These are phyloP conservation scores for Orbilia blumenaviensis DNA, from an alignment of 2,329 filamentous ascomycete species.

Conservation along the genomic window DNA sequence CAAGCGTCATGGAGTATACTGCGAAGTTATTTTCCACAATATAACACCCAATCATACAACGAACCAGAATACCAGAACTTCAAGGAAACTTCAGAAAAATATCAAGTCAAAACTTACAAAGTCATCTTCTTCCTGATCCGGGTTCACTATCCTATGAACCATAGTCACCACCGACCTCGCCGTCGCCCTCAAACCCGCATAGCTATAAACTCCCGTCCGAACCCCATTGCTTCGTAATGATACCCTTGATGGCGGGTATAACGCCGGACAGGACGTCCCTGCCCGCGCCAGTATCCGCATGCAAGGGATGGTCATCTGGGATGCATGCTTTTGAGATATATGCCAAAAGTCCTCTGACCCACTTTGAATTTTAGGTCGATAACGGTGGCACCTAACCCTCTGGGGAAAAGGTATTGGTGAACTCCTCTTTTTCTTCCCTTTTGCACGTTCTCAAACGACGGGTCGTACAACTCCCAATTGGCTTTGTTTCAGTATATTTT, in stretches of 20 bases:
- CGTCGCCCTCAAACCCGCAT: neutral
- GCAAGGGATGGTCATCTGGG: slow-evolving; percentile 23
- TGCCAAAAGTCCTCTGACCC: neutral
- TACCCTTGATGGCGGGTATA: neutral
- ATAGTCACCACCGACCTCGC: neutral
- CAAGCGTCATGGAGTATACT: too few species aligned
- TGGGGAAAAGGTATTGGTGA: too few species aligned
- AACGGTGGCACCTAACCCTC: neutral
- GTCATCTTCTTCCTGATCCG: neutral
- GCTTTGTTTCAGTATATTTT: neutral
- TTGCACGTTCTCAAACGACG: neutral
- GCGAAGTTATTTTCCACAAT: too few species aligned
- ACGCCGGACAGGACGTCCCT: neutral
- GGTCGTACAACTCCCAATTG: neutral
- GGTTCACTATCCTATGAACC: neutral
- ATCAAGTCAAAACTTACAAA: neutral
- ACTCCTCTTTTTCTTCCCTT: neutral
- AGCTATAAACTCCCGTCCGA: neutral
- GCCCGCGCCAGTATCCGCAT: slow-evolving; percentile 16
- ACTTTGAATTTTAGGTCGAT: neutral
- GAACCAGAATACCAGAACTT: too few species aligned
- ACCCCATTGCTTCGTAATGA: neutral
- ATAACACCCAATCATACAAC: too few species aligned
- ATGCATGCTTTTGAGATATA: slow-evolving; percentile 15
- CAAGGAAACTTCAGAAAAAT: too few species aligned